phyloP scores from a whole-genome alignment of 2,329 filamentous ascomycete species.

The Epicoccum sorghinum region DNA sequence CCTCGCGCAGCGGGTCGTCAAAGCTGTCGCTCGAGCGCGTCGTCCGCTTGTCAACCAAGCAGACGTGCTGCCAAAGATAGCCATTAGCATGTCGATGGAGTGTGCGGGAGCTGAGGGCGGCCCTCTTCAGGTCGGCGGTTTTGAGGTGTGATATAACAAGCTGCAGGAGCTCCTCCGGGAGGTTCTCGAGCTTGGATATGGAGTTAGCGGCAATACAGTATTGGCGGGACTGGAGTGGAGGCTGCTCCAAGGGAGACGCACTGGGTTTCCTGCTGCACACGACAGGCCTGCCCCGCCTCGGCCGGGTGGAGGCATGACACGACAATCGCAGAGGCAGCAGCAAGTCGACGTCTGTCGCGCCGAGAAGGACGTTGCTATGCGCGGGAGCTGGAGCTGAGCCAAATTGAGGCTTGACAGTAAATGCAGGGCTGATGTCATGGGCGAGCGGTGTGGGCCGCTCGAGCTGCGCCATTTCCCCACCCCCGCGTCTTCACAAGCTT shows the following conservation, averaged over 20 bases:
- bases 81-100: constrained; percentile 46
- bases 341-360: neutral
- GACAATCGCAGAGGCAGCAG: neutral
- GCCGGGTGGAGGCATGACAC: constrained; percentile 4
- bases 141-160: constrained; percentile 47
- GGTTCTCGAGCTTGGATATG: constrained; percentile 29
- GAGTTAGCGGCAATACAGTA: constrained; percentile 7
- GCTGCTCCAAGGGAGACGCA: constrained; percentile 1
- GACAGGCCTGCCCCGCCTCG: neutral
- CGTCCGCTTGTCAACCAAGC: constrained; percentile 49
- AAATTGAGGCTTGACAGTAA: neutral
- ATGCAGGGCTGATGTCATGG: constrained; percentile 11
- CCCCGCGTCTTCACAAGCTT: constrained; percentile 2
- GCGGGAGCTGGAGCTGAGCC: neutral
- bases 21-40: constrained; percentile 25
- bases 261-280: neutral
- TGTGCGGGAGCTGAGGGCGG: constrained; percentile 45
- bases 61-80: constrained; percentile 50
- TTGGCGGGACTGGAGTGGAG: neutral
- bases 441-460: neutral
- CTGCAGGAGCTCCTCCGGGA: constrained; percentile 52
- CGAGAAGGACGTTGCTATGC: neutral
- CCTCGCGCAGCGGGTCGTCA: constrained; percentile 21
- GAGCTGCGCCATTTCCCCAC: neutral
- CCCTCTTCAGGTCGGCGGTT: constrained; percentile 33